Conservation (phyloP, 1,139 yeast species). For the Kluyveromyces sp. region DNA sequence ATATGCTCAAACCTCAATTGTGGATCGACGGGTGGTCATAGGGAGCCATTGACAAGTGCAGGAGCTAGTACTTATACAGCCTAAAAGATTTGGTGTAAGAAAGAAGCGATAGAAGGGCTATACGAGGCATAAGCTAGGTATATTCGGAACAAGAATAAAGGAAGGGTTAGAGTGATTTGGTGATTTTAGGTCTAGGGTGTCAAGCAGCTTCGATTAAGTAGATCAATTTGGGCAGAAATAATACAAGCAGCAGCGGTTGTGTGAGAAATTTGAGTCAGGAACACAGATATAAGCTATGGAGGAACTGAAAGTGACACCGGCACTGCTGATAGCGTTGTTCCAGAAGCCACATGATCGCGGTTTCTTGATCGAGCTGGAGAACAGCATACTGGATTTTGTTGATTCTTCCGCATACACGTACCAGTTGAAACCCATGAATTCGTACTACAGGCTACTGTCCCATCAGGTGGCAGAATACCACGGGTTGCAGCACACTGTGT, state of each 20-base stretch:
- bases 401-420: conserved; percentile 37
- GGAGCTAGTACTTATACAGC: background rate
- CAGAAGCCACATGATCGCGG: conserved; percentile 43
- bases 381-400: conserved; percentile 36
- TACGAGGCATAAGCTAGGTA: background rate
- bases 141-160: background rate
- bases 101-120: background rate
- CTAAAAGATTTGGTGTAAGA: too few relatives aligned
- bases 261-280: conserved; percentile 20
- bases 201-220: background rate
- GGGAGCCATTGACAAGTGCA: background rate
- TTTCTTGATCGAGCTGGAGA: conserved; percentile 50
- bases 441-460: conserved; percentile 56
- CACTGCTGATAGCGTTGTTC: conserved; percentile 38
- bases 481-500: conserved; percentile 45
- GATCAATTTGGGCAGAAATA: background rate
- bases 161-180: background rate
- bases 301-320: conserved; percentile 32
- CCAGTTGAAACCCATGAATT: conserved; percentile 49
- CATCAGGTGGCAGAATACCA: conserved; percentile 69
- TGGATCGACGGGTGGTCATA: too few relatives aligned
- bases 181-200: background rate
- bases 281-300: conserved; percentile 26
- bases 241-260: too few relatives aligned
- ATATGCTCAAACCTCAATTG: background rate